Base-by-base conservation (phyloP, 768 basidiomycete species). In the Tricholoma sp. region DNA sequence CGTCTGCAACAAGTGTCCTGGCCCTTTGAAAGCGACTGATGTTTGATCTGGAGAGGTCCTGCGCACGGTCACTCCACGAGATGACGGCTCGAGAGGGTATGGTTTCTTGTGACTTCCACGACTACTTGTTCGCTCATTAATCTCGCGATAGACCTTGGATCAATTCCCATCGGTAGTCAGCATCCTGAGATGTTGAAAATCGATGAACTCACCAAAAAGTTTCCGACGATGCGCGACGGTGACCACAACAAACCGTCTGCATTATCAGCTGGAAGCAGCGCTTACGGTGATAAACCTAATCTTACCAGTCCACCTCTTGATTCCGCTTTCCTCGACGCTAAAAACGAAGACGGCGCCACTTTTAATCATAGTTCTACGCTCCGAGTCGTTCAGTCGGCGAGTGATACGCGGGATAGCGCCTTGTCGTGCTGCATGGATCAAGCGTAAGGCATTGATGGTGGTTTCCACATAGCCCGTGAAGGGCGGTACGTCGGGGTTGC, bases 241-340 rank as follows among this genome's bases (percentile, higher is more conserved):
- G 86, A 89, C 91, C 91, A 94, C 10, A 86, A 72, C 18, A 89
- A 69, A 37, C 85, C 80, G 63, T 83, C 80, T 82, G 41, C 45
- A 60, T 58, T 57, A 42, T 61, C 58, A 62, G 57, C 58, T 60
- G 61, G 31, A 4, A 24, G 24, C 24, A 56, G 54, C 52, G 47
- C 51, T 59, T 39, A 47, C 50, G 42, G 56, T 41, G 51, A 44
- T 59, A 32, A 52, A 45, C 45, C 39, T 55, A 41, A 63, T 61
- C 70, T 54, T 59, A 72, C 86, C 91, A 33, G 91, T 94, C 88
- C 91, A 91, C 13, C 91, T 78, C 68, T 89, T 91, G 71, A 94
- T 93, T 11, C 88, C 88, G 66, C 89, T 90, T 67, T 91, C 89
- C 63, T 90, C 86, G 65, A 92, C 91, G 66, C 89, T 89, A 72